Evolutionary conservation across 1,284 basidiomycete species (phyloP), one percentile per base, ranked within the genome.

Genomic region (Athelia sp.): DNA sequence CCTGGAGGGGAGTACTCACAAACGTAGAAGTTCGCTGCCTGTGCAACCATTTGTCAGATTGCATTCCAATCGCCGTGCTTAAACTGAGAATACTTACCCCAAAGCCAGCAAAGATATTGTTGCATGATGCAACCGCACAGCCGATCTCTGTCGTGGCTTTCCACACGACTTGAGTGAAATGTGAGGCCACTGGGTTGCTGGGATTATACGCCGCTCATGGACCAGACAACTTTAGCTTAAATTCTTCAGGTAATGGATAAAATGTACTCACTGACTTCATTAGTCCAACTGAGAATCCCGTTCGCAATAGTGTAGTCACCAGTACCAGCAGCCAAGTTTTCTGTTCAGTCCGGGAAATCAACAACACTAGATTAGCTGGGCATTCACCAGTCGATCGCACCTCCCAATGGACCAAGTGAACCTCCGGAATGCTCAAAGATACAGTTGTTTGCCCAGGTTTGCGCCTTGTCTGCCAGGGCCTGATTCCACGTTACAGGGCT

Each of bases 391-490:
- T 15, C 49, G 22, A 64, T 71, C n/a, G 18, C 54, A 82, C 81
- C 81, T 58, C 84, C 84, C 54, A 72, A 78, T 8, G 73, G 68
- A 9, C 84, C 84, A 43, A 85, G 74, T 23, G 68, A 62, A 40
- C 83, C 83, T 22, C 76, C 76, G 19, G 83, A 85, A 59, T 88
- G 84, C 56, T 79, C 23, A 63, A 83, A 85, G 4, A 71, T 61
- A 56, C 84, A 87, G 19, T 67, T 63, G 56, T 81, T 73, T 2
- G 82, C 82, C 85, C 84, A 87, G 52, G 73, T 54, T 60, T 82
- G 79, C 24, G 84, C 85, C 50, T 75, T 75, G 17, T 58, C 56
- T 3, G 81, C 79, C 29, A 83, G 63, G 9, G 66, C 62, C 46
- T 79, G 65, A 60, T 69, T 80, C 84, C 84, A 87, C 1, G 72